Base-by-base conservation (phyloP, 371 early-diverging fungal species). In the Mycotypha africana region DNA sequence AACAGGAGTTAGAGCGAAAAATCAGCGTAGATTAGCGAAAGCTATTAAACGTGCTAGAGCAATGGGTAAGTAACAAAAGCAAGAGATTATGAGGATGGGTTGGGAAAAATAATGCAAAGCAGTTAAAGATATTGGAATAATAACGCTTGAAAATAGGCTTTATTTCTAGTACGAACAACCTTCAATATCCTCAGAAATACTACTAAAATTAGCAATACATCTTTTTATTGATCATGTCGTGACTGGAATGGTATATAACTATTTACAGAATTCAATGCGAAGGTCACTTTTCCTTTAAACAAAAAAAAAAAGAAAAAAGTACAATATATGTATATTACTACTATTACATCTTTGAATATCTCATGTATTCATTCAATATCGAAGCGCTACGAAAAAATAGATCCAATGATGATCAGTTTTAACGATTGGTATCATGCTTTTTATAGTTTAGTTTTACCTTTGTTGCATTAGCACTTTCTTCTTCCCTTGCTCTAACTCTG, bases 31-130 rank as follows among this genome's bases (percentile, higher is more conserved):
- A 41, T 54, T 92, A 19, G 75, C 88, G 36, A 82, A 84, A 66
- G 91, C 91, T 17, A 86, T 92, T 38, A 88, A 87, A 58, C 75
- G 92, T 49, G 89, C 91, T 11, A 79, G 90, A 46, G 85, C 89
- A 4, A 81, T 90, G 76, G 91, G 92, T 56, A 71, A 74, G 52
- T 55, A 58, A 37, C 61, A 59, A 14, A 20, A 31, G 14, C 21
- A 14, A 38, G 15, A n/a, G 8, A n/a, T n/a, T n/a, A n/a, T n/a
- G n/a, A n/a, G n/a, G n/a, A n/a, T n/a, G n/a, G n/a, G n/a, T n/a
- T n/a, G n/a, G n/a, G n/a, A 11, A 47, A 22, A 28, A 7, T 4
- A 34, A 38, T n/a, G 37, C 3, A n/a, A n/a, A n/a, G 7, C 6
- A 7, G 14, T 2, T 36, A 14, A 38, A 34, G 6, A 7, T 35